Evolutionary conservation across 176 grass and related monocot genomes (phyloP).

Genomic region (Saccharum officinarum): DNA sequence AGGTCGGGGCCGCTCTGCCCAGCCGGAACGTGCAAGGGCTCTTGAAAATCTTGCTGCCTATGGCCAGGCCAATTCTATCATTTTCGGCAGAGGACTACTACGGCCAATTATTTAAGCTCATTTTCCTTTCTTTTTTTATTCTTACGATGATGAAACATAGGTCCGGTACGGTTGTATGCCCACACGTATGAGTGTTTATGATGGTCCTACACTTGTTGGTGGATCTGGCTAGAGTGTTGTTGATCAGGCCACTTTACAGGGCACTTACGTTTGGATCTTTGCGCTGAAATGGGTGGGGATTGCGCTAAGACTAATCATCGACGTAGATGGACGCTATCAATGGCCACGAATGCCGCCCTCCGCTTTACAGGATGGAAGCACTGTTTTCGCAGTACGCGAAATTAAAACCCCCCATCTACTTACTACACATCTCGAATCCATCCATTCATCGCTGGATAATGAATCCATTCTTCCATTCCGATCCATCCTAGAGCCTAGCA

Average conservation of each 20-base stretch:
- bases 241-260: slow-evolving; percentile 21
- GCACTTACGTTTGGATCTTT: slow-evolving; percentile 26
- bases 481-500: not conserved
- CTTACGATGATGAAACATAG: no score
- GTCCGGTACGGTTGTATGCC: not conserved
- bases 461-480: not conserved
- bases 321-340: slow-evolving; percentile 31
- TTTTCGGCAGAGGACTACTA: not conserved
- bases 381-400: not conserved
- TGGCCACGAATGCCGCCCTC: not conserved
- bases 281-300: slow-evolving; percentile 27
- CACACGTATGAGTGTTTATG: not conserved
- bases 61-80: not conserved
- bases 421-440: not conserved
- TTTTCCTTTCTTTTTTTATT: not conserved
- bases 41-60: not conserved
- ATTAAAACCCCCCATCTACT: not conserved
- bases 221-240: slow-evolving; percentile 29
- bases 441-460: not conserved
- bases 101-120: not conserved
- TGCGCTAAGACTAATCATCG: not conserved
- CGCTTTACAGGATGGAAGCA: slow-evolving; percentile 34
- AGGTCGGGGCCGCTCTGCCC: not conserved
- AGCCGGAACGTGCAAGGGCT: not conserved
- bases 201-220: slow-evolving; percentile 43